Evolutionary conservation across 2,329 filamentous ascomycete species (phyloP).

Genomic region (Drechslera avenae): DNA sequence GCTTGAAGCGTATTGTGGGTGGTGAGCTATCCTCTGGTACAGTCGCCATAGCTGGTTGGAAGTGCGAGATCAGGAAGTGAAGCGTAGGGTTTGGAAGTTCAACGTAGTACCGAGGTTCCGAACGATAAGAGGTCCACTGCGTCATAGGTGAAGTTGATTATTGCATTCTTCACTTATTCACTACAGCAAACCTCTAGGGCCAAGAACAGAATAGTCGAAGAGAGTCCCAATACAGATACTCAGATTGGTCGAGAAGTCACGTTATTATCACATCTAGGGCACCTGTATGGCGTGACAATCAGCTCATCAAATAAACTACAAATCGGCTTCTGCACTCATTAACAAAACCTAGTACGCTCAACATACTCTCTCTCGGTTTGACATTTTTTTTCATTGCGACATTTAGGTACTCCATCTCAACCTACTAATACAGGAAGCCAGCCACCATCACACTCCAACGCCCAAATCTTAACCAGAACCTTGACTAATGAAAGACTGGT

Average conservation of each 20-base stretch:
- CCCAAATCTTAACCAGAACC: constrained; percentile 11
- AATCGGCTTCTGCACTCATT: background rate
- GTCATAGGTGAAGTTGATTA: constrained; percentile 1
- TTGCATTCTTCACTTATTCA: too few relatives aligned
- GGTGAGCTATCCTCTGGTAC: constrained; percentile 17
- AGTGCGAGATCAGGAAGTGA: constrained; percentile 1
- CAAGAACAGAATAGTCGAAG: too few relatives aligned
- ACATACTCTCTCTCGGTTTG: background rate
- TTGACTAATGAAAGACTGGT: constrained; percentile 15
- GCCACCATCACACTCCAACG: constrained; percentile 17
- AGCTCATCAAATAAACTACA: constrained; percentile 24
- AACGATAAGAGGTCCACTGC: constrained; percentile 2
- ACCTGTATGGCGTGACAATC: constrained; percentile 36
- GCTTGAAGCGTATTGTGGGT: constrained; percentile 38
- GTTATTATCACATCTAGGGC: background rate
- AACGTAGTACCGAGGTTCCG: constrained; percentile 4
- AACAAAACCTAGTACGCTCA: too few relatives aligned
- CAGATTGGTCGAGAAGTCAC: background rate
- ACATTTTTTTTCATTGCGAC: constrained; percentile 8
- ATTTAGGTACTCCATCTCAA: constrained; percentile 8
- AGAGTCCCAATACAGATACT: too few relatives aligned
- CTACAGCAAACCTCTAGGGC: too few relatives aligned
- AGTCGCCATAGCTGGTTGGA: constrained; percentile 19
- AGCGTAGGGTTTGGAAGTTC: background rate
- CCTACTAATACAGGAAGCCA: constrained; percentile 13